Evolutionary conservation across 768 basidiomycete genomes (phyloP).

Genomic region (Termitomyces sp.): DNA sequence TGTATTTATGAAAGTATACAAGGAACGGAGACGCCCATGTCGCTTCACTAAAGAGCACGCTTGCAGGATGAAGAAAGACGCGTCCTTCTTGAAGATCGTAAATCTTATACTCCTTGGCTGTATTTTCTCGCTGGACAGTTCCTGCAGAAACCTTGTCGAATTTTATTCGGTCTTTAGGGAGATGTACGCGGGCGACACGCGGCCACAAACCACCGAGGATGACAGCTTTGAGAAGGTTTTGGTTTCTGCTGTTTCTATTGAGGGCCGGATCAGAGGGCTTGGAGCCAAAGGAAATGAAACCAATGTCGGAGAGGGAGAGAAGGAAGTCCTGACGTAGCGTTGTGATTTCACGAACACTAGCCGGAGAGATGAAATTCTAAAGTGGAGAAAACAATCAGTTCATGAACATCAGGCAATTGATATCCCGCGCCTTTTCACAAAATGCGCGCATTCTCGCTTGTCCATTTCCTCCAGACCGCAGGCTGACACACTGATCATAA

Average conservation of each 20-base stretch:
- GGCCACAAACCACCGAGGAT: conserved; percentile 88
- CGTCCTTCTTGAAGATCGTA: conserved; percentile 62
- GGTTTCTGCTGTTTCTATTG: conserved; percentile 60
- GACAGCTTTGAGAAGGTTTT: conserved; percentile 78
- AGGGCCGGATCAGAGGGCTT: conserved; percentile 43
- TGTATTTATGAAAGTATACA: conserved; percentile 77
- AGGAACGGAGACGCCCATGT: conserved; percentile 77
- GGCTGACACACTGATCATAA: conserved; percentile 55
- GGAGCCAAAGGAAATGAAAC: conserved; percentile 52
- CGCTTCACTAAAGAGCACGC: conserved; percentile 68
- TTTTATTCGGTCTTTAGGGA: conserved; percentile 69
- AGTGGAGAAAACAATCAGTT: neutral
- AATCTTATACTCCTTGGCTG: conserved; percentile 79
- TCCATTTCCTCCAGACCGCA: conserved; percentile 47
- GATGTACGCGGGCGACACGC: conserved; percentile 67
- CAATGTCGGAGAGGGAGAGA: conserved; percentile 61
- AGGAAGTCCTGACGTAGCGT: conserved; percentile 76
- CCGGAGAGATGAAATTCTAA: conserved; percentile 79
- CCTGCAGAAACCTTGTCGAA: conserved; percentile 86
- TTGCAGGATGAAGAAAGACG: conserved; percentile 81
- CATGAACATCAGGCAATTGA: neutral
- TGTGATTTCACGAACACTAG: conserved; percentile 72
- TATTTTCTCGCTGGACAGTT: conserved; percentile 78
- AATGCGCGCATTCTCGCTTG: conserved; percentile 45
- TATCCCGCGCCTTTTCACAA: conserved; percentile 56